Evolutionary conservation across 495 filamentous ascomycete genomes (phyloP).

Genomic region (Trichoderma parareesei): DNA sequence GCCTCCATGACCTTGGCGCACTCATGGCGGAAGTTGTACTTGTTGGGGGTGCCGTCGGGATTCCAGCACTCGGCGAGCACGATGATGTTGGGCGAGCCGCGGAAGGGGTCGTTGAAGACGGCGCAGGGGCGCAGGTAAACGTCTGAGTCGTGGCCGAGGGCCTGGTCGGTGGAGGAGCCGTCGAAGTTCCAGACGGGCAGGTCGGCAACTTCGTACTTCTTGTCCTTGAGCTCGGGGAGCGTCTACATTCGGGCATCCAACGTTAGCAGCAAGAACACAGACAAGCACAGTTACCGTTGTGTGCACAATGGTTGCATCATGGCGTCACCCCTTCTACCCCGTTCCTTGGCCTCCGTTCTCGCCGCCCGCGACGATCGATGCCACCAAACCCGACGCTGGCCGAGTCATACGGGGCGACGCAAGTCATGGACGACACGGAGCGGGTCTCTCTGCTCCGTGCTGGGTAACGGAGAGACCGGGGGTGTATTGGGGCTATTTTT

Average conservation of each 20-base stretch:
- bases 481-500: neutral
- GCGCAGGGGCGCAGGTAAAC: slow-evolving; percentile 92
- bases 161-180: slow-evolving; percentile 89
- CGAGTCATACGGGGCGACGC: neutral
- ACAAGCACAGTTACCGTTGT: too few relatives aligned
- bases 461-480: neutral
- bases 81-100: slow-evolving; percentile 64
- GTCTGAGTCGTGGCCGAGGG: slow-evolving; percentile 93
- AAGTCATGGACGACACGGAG: neutral
- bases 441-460: neutral
- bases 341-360: neutral
- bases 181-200: slow-evolving; percentile 99
- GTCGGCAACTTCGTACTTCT: slow-evolving; percentile 53
- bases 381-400: neutral
- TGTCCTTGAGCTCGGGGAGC: slow-evolving; percentile 24
- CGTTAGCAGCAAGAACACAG: slow-evolving; percentile 7
- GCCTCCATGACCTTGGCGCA: slow-evolving; percentile 55
- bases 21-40: slow-evolving; percentile 95
- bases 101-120: slow-evolving; percentile 90
- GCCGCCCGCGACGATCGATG: neutral
- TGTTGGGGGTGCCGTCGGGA: slow-evolving; percentile 92
- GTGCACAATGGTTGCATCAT: neutral
- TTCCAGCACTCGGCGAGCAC: slow-evolving; percentile 97
- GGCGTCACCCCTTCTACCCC: neutral
- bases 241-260: slow-evolving; percentile 10